Conservation (phyloP, 345 rosid species). For the Aethionema arabicum region DNA sequence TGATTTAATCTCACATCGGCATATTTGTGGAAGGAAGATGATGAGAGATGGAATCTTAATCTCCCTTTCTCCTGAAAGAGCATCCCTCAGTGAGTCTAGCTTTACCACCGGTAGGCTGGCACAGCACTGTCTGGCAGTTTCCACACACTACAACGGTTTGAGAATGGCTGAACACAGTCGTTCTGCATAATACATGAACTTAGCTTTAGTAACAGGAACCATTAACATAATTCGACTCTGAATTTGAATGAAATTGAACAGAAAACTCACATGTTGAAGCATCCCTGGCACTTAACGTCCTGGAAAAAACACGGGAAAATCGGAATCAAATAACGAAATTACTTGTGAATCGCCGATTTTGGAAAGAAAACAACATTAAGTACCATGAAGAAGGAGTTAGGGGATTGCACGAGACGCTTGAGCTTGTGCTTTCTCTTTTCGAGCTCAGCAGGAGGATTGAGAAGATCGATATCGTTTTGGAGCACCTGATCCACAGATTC, state of each 20-base stretch:
- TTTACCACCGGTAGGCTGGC: conserved; percentile 58
- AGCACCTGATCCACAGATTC: conserved; percentile 41
- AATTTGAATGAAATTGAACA: background rate
- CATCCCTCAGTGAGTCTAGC: conserved; percentile 53
- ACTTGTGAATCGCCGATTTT: background rate
- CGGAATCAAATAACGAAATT: background rate
- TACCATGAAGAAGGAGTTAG: conserved; percentile 56
- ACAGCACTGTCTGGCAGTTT: conserved; percentile 50
- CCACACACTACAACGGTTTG: conserved; percentile 56
- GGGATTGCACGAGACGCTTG: conserved; percentile 56
- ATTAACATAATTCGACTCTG: background rate
- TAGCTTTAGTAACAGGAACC: background rate
- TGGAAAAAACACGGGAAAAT: conserved; percentile 7
- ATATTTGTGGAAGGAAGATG: conserved; percentile 4
- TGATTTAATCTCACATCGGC: background rate
- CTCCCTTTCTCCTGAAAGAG: conserved; percentile 51
- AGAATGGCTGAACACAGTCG: conserved; percentile 57
- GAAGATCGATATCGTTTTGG: conserved; percentile 52
- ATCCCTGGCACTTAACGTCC: conserved; percentile 57
- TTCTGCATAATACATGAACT: conserved; percentile 29
- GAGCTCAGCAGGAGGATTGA: conserved; percentile 52
- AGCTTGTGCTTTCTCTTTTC: conserved; percentile 63
- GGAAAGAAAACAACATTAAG: background rate
- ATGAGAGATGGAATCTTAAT: background rate
- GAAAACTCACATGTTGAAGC: conserved; percentile 45